These are phyloP conservation scores for Colletotrichum paranaense DNA, from an alignment of 2,329 filamentous ascomycete species.

Conservation along the genomic window DNA sequence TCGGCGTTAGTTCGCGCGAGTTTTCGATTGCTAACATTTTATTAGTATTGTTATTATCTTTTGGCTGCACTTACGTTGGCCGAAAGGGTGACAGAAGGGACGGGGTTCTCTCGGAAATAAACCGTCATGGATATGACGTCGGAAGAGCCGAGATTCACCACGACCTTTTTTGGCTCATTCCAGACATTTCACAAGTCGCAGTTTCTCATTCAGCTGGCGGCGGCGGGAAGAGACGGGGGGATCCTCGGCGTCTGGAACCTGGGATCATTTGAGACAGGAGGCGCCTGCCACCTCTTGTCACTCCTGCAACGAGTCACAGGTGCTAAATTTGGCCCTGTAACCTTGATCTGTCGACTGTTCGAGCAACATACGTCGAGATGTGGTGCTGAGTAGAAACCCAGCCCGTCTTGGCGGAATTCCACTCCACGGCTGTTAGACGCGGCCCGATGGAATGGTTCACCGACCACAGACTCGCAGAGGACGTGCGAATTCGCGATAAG, in stretches of 20 bases:
- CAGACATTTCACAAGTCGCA: too few relatives aligned
- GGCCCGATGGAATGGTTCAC: not conserved
- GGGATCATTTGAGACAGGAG: not conserved
- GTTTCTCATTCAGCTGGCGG: not conserved
- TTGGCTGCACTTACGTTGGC: not conserved
- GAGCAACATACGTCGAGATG: not conserved
- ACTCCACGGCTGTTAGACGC: not conserved
- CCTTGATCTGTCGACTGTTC: not conserved
- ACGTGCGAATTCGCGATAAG: not conserved
- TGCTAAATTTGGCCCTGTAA: not conserved
- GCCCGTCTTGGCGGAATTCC: not conserved
- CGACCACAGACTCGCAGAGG: not conserved
- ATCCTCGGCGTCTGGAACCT: constrained; percentile 19
- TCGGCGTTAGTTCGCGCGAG: not conserved
- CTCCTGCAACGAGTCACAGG: not conserved
- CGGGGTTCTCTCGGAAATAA: constrained; percentile 17
- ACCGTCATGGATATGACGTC: constrained; percentile 12
- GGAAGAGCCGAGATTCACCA: not conserved
- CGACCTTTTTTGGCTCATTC: not conserved
- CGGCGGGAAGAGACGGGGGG: not conserved
- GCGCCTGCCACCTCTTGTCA: not conserved
- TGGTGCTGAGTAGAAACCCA: not conserved
- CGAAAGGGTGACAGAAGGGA: not conserved
- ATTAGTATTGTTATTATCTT: not conserved
- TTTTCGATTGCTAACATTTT: not conserved